A percentile compares a stretch with the other conserved stretches of the same genome.
Conservation (phyloP, 2,329 filamentous ascomycete genomes). For the Talaromyces sp. region DNA sequence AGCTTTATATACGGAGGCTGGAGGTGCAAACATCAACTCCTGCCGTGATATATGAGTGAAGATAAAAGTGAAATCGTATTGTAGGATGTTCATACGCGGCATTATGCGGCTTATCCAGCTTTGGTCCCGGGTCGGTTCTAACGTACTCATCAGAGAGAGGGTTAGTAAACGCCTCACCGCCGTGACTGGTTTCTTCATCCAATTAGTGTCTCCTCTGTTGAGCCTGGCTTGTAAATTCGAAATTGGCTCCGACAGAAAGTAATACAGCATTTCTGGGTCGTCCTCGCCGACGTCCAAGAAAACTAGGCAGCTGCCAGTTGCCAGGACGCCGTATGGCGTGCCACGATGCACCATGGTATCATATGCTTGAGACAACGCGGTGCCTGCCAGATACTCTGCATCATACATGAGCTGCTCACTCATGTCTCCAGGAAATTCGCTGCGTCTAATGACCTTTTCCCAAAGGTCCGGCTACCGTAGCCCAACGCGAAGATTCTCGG, state of each 20-base stretch:
- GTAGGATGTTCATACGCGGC: conserved; percentile 17
- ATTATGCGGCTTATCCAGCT: conserved; percentile 18
- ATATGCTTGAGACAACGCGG: conserved; percentile 23
- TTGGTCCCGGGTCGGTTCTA: conserved; percentile 16
- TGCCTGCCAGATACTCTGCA: conserved; percentile 13
- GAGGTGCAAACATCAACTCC: conserved; percentile 16
- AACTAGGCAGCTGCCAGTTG: conserved; percentile 18
- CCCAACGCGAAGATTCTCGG: not conserved
- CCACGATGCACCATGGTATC: conserved; percentile 27
- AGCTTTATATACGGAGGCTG: conserved; percentile 9
- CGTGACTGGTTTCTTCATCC: conserved; percentile 13
- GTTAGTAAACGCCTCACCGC: conserved; percentile 18
- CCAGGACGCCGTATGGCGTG: conserved; percentile 23
- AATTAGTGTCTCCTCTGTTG: conserved; percentile 7
- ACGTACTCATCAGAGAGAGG: conserved; percentile 13
- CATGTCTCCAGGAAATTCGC: not conserved
- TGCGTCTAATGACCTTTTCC: not conserved
- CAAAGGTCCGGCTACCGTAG: not conserved
- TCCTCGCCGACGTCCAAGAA: conserved; percentile 19
- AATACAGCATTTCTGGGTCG: conserved; percentile 22
- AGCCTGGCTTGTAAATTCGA: conserved; percentile 12
- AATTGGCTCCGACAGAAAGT: conserved; percentile 23
- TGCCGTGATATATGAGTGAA: conserved; percentile 15
- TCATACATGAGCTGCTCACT: conserved; percentile 2
- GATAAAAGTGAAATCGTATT: conserved; percentile 18